Percentiles rank a stretch among this genome's conserved stretches.
These are phyloP conservation scores for Francoa sonchifolia DNA, from an alignment of 441 rosid species.

Conservation along the genomic window DNA sequence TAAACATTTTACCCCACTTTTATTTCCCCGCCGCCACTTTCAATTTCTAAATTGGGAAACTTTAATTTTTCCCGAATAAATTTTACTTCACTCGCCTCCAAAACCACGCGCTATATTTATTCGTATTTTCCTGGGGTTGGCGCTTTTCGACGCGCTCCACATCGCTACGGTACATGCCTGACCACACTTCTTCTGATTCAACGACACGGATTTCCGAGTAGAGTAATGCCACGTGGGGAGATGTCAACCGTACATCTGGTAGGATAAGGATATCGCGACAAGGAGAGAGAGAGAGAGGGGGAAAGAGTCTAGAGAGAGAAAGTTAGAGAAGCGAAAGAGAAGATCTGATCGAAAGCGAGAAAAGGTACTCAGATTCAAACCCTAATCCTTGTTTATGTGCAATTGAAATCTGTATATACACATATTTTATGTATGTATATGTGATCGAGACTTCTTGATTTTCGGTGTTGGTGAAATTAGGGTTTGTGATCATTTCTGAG, in stretches of 20 bases:
- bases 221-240: slow-evolving; percentile 19
- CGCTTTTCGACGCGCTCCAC: too few species aligned
- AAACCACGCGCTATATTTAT: too few species aligned
- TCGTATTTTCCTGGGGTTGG: too few species aligned
- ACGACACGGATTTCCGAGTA: slow-evolving; percentile 15
- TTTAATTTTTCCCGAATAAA: too few species aligned
- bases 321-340: slow-evolving; percentile 3
- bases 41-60: too few species aligned
- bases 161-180: slow-evolving; percentile 13
- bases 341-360: slow-evolving; percentile 29
- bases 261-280: slow-evolving; percentile 28
- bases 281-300: slow-evolving; percentile 10
- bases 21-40: too few species aligned
- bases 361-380: slow-evolving; percentile 24
- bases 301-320: slow-evolving; percentile 9
- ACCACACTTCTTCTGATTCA: slow-evolving; percentile 21
- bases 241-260: slow-evolving; percentile 51
- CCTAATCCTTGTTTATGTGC: slow-evolving; percentile 8
- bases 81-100: too few species aligned
- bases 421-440: not conserved
- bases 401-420: not conserved
- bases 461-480: slow-evolving; percentile 1
- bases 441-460: not conserved
- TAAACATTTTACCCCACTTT: too few species aligned
- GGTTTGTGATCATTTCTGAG: slow-evolving; percentile 2